A percentile compares a stretch with the other conserved stretches of the same genome.
phyloP scores from a whole-genome alignment of 2,329 filamentous ascomycete species.

The Fusarium dlaminii region DNA sequence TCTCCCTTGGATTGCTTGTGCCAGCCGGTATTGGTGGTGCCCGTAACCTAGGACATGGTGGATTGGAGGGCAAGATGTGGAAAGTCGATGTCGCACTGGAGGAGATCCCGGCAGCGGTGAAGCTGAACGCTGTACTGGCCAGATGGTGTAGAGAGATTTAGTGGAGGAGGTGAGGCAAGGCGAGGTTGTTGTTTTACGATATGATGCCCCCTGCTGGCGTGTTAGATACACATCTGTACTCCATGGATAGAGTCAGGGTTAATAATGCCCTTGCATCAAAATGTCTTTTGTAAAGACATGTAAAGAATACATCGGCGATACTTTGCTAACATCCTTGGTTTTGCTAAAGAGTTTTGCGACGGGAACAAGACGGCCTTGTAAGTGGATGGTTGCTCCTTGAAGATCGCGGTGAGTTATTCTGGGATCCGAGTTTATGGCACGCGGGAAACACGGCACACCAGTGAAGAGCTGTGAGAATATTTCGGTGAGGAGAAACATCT shows the following conservation, averaged over 20 bases:
- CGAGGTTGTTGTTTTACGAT: constrained; percentile 2
- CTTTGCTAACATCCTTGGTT: neutral
- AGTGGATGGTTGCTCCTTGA: neutral
- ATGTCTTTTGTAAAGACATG: constrained; percentile 2
- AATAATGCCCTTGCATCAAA: constrained; percentile 7
- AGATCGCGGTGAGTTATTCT: constrained; percentile 1
- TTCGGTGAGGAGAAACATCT: neutral
- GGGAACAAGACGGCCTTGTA: constrained; percentile 21
- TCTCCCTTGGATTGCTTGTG: constrained; percentile 74
- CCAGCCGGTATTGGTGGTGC: constrained; percentile 69
- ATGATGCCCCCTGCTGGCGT: constrained; percentile 8
- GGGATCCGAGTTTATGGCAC: neutral
- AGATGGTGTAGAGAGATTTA: constrained; percentile 82
- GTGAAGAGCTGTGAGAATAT: neutral
- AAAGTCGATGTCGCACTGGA: constrained; percentile 80
- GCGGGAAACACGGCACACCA: neutral
- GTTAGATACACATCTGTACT: constrained; percentile 23
- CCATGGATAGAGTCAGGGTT: constrained; percentile 1
- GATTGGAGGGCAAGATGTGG: constrained; percentile 74
- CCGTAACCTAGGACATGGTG: constrained; percentile 58
- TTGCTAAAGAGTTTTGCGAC: neutral
- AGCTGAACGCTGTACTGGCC: constrained; percentile 66
- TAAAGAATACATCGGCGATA: constrained; percentile 17
- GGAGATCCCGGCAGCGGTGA: constrained; percentile 75
- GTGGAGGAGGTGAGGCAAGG: neutral